Base-by-base conservation (phyloP, 352 stramenopile species). In the Phytophthora boehmeriae region DNA sequence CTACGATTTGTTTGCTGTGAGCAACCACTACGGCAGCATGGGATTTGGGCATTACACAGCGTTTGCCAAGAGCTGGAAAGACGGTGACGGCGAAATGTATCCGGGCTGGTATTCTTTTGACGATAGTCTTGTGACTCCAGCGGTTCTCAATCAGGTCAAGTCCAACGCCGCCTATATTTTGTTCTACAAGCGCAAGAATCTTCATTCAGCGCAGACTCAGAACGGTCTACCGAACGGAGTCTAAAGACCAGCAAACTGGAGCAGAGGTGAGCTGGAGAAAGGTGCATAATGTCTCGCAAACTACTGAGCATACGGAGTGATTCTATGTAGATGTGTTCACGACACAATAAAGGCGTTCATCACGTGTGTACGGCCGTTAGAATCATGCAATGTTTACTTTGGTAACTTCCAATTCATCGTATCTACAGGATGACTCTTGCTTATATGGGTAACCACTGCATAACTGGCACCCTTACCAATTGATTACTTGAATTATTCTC, bases 1-100 rank as follows among this genome's bases (percentile, higher is more conserved):
- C 28, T 97, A 97, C 68, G 87, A 97, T 66, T 63, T 97, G 10
- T 97, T 95, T 45, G 90, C 82, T 11, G 89, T 97, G 46, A 90
- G 83, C 59, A 97, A 97, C 58, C 90, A 97, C 73, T 96, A 94
- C 45, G 90, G 90, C 36, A 80, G 78, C 48, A 95, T 95, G 80
- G 89, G 84, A 30, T 97, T 93, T 52, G 90, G 90, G 14, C 90
- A 97, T 68, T 97, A 97, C 68, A 97, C 90, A 13, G 89, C 90
- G 23, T 95, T 88, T 58, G 88, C 80, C 35, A 83, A 80, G 50
- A 90, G 76, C 58, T 91, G 82, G 79, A 71, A 83, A 17, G 73
- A 81, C 45, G 71, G 68, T 16, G 71, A 85, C 50, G 64, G 64
- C 38, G 77, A 88, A 49, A 69, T 76, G 49, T 88, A 78, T 63